Conservation (phyloP, 1,284 basidiomycete genomes). For the Xerocomus amazonicus region DNA sequence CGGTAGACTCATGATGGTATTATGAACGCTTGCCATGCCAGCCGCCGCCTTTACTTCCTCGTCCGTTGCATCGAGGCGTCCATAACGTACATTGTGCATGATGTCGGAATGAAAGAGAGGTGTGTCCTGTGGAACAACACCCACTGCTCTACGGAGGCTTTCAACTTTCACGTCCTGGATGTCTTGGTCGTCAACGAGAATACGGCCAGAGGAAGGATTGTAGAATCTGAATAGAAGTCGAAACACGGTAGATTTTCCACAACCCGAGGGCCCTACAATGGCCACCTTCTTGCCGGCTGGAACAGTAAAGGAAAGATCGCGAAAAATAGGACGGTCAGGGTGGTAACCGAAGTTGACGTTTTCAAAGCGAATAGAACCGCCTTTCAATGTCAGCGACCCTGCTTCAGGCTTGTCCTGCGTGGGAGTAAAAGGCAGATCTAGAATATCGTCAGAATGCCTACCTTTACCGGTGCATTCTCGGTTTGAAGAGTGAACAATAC, state of each 20-base stretch:
- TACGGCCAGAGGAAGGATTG: constrained; percentile 76
- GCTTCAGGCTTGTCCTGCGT: constrained; percentile 66
- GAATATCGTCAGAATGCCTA: constrained; percentile 27
- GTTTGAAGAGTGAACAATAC: constrained; percentile 89
- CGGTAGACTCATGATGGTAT: constrained; percentile 76
- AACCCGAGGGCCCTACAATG: constrained; percentile 94
- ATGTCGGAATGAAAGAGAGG: constrained; percentile 96
- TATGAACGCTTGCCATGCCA: constrained; percentile 83
- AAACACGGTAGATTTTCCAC: constrained; percentile 97
- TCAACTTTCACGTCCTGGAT: constrained; percentile 72
- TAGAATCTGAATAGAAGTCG: constrained; percentile 95
- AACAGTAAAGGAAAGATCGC: constrained; percentile 84
- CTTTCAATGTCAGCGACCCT: constrained; percentile 64
- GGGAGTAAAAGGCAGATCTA: constrained; percentile 1
- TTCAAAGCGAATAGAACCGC: constrained; percentile 90
- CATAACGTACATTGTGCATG: constrained; percentile 93
- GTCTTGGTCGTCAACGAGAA: constrained; percentile 86
- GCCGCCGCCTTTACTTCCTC: constrained; percentile 86
- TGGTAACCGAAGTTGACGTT: constrained; percentile 93
- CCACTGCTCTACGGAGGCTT: constrained; percentile 74
- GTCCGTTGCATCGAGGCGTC: constrained; percentile 83
- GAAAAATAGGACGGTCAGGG: constrained; percentile 87
- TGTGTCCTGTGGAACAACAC: constrained; percentile 97
- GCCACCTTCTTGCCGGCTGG: constrained; percentile 96
- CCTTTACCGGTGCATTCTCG: constrained; percentile 73